These are phyloP conservation scores for Cercospora berteroae DNA, from an alignment of 2,329 filamentous ascomycete genomes.

Conservation along the genomic window DNA sequence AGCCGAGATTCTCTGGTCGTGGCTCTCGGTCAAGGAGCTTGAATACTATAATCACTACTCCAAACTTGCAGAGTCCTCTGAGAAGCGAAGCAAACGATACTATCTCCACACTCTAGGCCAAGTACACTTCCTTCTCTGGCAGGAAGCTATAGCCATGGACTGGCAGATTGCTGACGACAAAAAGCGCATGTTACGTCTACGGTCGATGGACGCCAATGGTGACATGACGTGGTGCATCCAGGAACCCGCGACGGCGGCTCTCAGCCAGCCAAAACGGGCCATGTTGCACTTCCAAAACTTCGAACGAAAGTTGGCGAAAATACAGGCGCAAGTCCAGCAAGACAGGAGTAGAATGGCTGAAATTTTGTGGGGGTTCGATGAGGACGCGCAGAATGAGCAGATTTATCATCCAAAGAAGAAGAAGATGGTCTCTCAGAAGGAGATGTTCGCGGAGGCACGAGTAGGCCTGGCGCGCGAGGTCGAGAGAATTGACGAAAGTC, in stretches of 20 bases:
- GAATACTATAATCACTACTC: conserved; percentile 10
- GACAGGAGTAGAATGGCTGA: not conserved
- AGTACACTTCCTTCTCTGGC: conserved; percentile 8
- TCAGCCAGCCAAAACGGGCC: conserved; percentile 1
- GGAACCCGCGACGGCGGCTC: not conserved
- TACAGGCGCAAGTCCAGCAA: not conserved
- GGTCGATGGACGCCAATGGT: not conserved
- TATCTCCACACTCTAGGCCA: conserved; percentile 4
- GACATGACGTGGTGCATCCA: conserved; percentile 11
- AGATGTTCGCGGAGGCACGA: not conserved
- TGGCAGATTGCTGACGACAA: conserved; percentile 17
- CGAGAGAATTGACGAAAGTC: not conserved
- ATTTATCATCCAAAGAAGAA: conserved; percentile 1
- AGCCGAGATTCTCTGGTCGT: conserved; percentile 14
- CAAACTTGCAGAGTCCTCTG: not conserved
- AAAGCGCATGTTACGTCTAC: conserved; percentile 15
- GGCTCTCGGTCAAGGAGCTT: conserved; percentile 16
- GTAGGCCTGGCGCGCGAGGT: not conserved
- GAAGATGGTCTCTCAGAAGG: conserved; percentile 16
- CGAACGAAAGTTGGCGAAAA: not conserved
- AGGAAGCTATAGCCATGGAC: conserved; percentile 7
- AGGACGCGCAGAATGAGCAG: not conserved
- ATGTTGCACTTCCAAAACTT: not conserved
- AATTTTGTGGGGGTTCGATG: conserved; percentile 1
- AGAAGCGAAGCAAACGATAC: not conserved